phyloP scores from a whole-genome alignment of 805 yeast genomes.

The Candida tibetensis region DNA sequence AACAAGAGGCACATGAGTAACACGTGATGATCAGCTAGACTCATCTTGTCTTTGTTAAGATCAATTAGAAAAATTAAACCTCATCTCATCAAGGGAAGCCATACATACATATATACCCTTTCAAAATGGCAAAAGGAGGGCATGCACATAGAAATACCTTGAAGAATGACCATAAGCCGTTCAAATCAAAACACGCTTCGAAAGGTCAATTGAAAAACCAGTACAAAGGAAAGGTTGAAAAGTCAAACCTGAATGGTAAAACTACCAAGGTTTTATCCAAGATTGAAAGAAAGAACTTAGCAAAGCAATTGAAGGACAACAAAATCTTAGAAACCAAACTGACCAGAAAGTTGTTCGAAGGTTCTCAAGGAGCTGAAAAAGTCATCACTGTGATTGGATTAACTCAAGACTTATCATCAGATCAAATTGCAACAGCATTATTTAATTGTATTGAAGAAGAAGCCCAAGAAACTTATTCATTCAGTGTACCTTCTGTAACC shows the following conservation, averaged over 20 bases:
- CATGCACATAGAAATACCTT: constrained; percentile 82
- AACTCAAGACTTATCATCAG: constrained; percentile 63
- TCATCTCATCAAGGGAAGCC: constrained; percentile 10
- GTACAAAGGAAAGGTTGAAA: constrained; percentile 85
- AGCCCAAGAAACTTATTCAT: constrained; percentile 17
- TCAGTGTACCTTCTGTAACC: constrained; percentile 48
- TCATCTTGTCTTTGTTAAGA: too few relatives aligned
- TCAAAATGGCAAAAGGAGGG: constrained; percentile 54
- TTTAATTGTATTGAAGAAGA: constrained; percentile 38
- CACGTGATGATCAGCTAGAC: too few relatives aligned
- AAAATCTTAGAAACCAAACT: constrained; percentile 62
- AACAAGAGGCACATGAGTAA: constrained; percentile 3
- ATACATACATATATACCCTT: not conserved
- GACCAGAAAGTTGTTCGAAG: constrained; percentile 73
- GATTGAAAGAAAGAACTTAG: constrained; percentile 70
- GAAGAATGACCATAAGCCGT: constrained; percentile 83
- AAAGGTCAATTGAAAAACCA: constrained; percentile 82
- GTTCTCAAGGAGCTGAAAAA: constrained; percentile 76
- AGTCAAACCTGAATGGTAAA: constrained; percentile 33
- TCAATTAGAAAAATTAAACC: constrained; percentile 6
- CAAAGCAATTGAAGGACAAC: constrained; percentile 71
- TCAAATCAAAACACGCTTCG: constrained; percentile 87
- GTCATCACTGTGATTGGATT: constrained; percentile 78
- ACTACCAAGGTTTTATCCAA: constrained; percentile 42
- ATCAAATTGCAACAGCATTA: constrained; percentile 52